Percentiles rank a stretch among this genome's conserved stretches.
These are phyloP conservation scores for Phoma herbarum DNA, from an alignment of 2,329 filamentous ascomycete genomes.

Conservation along the genomic window DNA sequence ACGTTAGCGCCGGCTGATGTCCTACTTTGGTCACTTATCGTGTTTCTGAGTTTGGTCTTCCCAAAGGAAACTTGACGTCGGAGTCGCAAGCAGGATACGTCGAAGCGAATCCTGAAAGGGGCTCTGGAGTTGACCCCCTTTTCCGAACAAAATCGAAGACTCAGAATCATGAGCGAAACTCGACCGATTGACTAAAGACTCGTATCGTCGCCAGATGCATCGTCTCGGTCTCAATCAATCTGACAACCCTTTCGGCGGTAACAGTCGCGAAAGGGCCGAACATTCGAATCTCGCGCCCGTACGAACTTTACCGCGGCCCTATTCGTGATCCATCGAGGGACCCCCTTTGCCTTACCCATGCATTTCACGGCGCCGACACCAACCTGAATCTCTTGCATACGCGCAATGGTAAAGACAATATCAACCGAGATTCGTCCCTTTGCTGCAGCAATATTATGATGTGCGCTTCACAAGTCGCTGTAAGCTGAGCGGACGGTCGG, in stretches of 20 bases:
- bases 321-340: conserved; percentile 12
- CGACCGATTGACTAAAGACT: neutral
- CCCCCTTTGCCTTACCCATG: conserved; percentile 9
- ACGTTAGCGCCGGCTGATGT: conserved; percentile 10
- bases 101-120: neutral
- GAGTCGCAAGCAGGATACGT: neutral
- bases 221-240: neutral
- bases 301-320: conserved; percentile 4
- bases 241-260: conserved; percentile 3
- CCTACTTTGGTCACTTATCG: conserved; percentile 1
- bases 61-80: neutral
- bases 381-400: neutral
- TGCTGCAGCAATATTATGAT: neutral
- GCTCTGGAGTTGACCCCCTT: neutral
- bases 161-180: neutral
- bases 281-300: neutral
- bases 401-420: neutral
- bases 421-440: conserved; percentile 9
- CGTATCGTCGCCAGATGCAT: neutral
- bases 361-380: conserved; percentile 2
- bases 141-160: neutral
- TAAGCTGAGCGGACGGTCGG: conserved; percentile 10
- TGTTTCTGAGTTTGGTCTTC: neutral
- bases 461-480: neutral
- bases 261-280: conserved; percentile 4